These are phyloP conservation scores for Meyerozyma athensensis DNA, from an alignment of 1,139 yeast species.

Conservation along the genomic window DNA sequence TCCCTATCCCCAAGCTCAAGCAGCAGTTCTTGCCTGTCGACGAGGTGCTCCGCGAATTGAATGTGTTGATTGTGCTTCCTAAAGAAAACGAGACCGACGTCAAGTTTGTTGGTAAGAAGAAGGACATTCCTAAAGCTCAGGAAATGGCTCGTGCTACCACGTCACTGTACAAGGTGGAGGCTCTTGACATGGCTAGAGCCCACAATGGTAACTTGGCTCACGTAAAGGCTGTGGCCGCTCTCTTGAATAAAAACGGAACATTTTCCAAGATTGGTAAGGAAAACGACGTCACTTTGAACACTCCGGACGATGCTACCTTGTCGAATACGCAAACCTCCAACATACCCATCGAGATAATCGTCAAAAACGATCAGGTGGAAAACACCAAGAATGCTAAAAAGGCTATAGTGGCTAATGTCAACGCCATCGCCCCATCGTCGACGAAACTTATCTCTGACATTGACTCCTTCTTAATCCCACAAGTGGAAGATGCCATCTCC, in stretches of 20 bases:
- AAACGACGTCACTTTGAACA: conserved; percentile 48
- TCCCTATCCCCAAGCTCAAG: conserved; percentile 40
- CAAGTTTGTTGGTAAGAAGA: conserved; percentile 60
- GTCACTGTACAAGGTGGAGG: conserved; percentile 51
- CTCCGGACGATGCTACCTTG: conserved; percentile 38
- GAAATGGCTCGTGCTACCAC: conserved; percentile 49
- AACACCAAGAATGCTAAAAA: conserved; percentile 47
- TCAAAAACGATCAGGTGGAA: conserved; percentile 29
- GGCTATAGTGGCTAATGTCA: conserved; percentile 67
- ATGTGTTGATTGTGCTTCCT: conserved; percentile 66
- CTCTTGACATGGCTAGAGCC: conserved; percentile 79
- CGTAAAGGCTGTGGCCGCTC: conserved; percentile 69
- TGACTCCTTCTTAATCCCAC: conserved; percentile 59
- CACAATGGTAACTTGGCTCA: conserved; percentile 77
- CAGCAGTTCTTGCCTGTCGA: conserved; percentile 45
- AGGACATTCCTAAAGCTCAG: conserved; percentile 57
- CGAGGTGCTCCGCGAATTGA: conserved; percentile 43
- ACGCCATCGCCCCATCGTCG: conserved; percentile 64
- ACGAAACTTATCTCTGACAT: conserved; percentile 59
- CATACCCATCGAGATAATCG: conserved; percentile 41
- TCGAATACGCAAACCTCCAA: conserved; percentile 16
- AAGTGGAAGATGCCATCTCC: conserved; percentile 42
- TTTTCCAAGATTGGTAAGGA: conserved; percentile 44
- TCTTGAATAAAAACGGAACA: conserved; percentile 49
- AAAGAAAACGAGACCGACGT: conserved; percentile 38